Base-by-base conservation (phyloP, 768 basidiomycete species). In the Tylopilus sp. region DNA sequence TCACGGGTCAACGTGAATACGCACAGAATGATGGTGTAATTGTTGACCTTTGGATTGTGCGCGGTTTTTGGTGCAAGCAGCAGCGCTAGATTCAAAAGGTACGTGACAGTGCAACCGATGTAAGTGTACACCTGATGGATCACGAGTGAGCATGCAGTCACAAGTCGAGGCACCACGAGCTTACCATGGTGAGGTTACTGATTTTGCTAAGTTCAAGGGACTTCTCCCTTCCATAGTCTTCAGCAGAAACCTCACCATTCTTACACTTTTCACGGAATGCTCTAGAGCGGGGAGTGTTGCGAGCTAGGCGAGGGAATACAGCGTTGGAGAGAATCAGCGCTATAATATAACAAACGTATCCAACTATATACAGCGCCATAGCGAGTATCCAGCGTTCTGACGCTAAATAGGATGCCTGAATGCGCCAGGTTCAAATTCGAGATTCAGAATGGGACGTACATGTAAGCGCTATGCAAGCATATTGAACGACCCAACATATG, bases 131-230 rank as follows among this genome's bases (percentile, higher is more conserved):
- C 80, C 88, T 89, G 47, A 48, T 23, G 36, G 10, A 28, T 28
- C 26, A 28, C 17, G 10, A 11, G 21, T 40, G 21, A 41, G 31
- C n/a, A n/a, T n/a, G 28, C 1, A 33, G 1, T 13, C 21, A n/a
- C 15, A 40, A 22, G 17, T 23, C 38, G 6, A 5, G 18, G 6
- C 3, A 30, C 30, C n/a, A 11, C 6, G 15, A 3, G 57, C 77
- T 44, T 41, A 89, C 89, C 38, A 85, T 91, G 61, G 84, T 86
- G 56, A 91, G 86, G 58, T 90, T 91, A 61, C 89, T 88, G 51
- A 93, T 86, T 55, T 83, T 72, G 55, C 90, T 93, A 77, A 90
- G 91, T 71, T 92, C 87, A 40, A 91, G 59, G 28, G 85, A 86
- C 59, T 91, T 88, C 59, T 88, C 88, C 17, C 57, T 62, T 59